These are phyloP conservation scores for Phanerodontia chrysosporium DNA, from an alignment of 768 basidiomycete species.

Conservation along the genomic window DNA sequence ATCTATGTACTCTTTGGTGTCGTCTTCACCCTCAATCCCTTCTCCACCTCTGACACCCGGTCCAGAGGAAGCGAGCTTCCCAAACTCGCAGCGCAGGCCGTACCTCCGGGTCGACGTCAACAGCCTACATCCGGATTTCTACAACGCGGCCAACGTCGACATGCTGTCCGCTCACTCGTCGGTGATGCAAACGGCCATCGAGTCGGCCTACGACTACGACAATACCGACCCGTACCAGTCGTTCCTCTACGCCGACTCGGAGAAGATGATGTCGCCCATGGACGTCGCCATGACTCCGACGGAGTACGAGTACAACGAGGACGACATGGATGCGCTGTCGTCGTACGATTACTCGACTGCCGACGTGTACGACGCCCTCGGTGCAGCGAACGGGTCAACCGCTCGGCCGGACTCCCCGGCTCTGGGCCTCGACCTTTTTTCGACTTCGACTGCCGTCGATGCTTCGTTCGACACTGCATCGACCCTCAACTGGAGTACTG, in stretches of 20 bases:
- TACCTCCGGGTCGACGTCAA: conserved; percentile 58
- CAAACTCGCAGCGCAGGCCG: conserved; percentile 13
- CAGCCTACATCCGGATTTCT: conserved; percentile 40
- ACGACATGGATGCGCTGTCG: conserved; percentile 19
- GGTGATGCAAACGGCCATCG: conserved; percentile 73
- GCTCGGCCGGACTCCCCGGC: conserved; percentile 24
- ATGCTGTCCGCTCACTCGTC: conserved; percentile 47
- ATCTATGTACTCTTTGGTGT: conserved; percentile 43
- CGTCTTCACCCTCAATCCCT: neutral
- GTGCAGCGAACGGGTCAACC: conserved; percentile 2
- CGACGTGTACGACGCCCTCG: conserved; percentile 6
- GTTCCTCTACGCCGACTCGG: conserved; percentile 14
- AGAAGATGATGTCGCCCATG: conserved; percentile 14
- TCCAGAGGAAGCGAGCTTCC: conserved; percentile 13
- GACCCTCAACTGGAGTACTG: conserved; percentile 8
- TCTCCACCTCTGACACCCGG: conserved; percentile 7
- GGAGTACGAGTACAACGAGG: conserved; percentile 15
- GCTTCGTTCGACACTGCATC: neutral
- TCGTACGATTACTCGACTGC: conserved; percentile 18
- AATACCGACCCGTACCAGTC: conserved; percentile 27
- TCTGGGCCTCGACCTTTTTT: conserved; percentile 20
- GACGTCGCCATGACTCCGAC: conserved; percentile 21
- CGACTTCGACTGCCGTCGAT: conserved; percentile 11
- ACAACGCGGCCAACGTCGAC: conserved; percentile 41
- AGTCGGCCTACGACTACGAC: conserved; percentile 33